phyloP scores from a whole-genome alignment of 371 early-diverging fungal species.

The Mucor circinelloides region DNA sequence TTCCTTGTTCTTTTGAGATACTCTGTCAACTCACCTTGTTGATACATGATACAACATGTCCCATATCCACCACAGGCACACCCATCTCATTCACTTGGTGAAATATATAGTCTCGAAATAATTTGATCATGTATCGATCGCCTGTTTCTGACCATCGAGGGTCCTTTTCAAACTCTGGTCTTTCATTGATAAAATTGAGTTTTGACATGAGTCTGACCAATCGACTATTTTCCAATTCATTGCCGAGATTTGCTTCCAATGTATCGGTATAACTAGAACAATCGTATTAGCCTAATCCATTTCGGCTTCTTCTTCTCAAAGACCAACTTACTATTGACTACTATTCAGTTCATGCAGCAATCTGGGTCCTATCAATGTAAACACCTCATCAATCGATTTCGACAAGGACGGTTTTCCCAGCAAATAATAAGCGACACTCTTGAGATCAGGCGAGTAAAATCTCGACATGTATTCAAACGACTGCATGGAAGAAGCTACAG shows the following conservation, averaged over 20 bases:
- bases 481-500: slow-evolving; percentile 66
- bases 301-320: too few species aligned
- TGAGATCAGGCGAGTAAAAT: slow-evolving; percentile 78
- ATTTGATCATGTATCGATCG: slow-evolving; percentile 91
- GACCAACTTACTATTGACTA: slow-evolving; percentile 59
- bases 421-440: slow-evolving; percentile 80
- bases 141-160: slow-evolving; percentile 96
- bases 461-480: slow-evolving; percentile 77
- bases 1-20: too few species aligned
- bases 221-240: slow-evolving; percentile 90
- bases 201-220: slow-evolving; percentile 82
- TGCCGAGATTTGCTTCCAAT: slow-evolving; percentile 74
- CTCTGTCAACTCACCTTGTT: slow-evolving; percentile 88
- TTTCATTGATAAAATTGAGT: slow-evolving; percentile 92
- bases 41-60: slow-evolving; percentile 90
- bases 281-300: background rate
- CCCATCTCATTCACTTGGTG: slow-evolving; percentile 93
- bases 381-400: slow-evolving; percentile 83
- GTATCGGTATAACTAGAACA: slow-evolving; percentile 69
- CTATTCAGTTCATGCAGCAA: slow-evolving; percentile 76
- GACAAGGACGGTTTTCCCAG: slow-evolving; percentile 74
- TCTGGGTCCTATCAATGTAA: slow-evolving; percentile 81
- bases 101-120: slow-evolving; percentile 96
- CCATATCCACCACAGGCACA: slow-evolving; percentile 85
- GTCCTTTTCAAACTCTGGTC: slow-evolving; percentile 92